Evolutionary conservation across 371 early-diverging fungal genomes (phyloP).

Genomic region (Cokeromyces recurvatus): DNA sequence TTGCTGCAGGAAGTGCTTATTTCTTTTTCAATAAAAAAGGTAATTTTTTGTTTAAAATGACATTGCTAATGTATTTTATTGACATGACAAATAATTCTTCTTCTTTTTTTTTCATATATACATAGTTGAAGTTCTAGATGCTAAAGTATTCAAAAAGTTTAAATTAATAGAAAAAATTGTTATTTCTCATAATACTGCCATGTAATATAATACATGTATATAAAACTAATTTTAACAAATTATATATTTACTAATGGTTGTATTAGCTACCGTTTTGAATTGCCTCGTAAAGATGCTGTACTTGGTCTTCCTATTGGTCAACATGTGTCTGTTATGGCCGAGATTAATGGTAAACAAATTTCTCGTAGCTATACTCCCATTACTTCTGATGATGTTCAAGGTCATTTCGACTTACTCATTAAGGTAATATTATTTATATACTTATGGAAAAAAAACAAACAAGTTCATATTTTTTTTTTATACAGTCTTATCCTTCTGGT

Average conservation of each 20-base stretch:
- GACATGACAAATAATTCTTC: background rate
- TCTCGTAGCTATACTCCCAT: slow-evolving; percentile 93
- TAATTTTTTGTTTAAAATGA: slow-evolving; percentile 7
- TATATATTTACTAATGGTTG: background rate
- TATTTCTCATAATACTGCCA: slow-evolving; percentile 80
- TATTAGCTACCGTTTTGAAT: slow-evolving; percentile 80
- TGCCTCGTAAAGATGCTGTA: slow-evolving; percentile 61
- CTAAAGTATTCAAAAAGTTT: slow-evolving; percentile 78
- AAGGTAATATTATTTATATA: too few relatives aligned
- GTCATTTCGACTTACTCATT: slow-evolving; percentile 88
- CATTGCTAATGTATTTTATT: too few relatives aligned
- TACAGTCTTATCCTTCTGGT: slow-evolving; percentile 78
- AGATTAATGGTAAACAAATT: slow-evolving; percentile 82
- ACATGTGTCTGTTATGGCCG: slow-evolving; percentile 87
- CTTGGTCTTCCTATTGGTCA: slow-evolving; percentile 93
- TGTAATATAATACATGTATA: slow-evolving; percentile 53
- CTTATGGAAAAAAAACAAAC: too few relatives aligned
- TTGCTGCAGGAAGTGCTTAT: slow-evolving; percentile 43
- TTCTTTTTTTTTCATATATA: background rate
- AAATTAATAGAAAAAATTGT: slow-evolving; percentile 72
- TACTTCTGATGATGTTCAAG: slow-evolving; percentile 75
- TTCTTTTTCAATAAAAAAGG: slow-evolving; percentile 30
- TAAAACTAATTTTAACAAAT: too few relatives aligned
- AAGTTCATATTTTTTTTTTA: too few relatives aligned
- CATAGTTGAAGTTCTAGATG: slow-evolving; percentile 54